Evolutionary conservation across 345 rosid genomes (phyloP).

Genomic region (Linum tenue): DNA sequence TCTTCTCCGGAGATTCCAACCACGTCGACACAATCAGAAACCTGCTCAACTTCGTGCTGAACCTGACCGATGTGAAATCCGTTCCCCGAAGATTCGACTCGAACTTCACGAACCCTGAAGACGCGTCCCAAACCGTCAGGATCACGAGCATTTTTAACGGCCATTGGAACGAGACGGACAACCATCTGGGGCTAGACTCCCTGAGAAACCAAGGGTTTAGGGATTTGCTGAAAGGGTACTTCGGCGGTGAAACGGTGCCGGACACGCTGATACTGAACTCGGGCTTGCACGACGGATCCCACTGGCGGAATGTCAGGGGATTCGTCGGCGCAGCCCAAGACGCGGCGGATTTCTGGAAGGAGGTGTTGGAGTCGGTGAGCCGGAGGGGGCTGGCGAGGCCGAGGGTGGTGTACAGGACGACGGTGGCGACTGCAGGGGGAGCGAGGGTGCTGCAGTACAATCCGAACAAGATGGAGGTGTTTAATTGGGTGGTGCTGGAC

Average conservation of each 20-base stretch:
- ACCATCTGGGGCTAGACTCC: slow-evolving; percentile 81
- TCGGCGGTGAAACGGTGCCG: slow-evolving; percentile 55
- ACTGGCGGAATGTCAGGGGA: slow-evolving; percentile 41
- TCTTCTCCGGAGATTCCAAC: slow-evolving; percentile 97
- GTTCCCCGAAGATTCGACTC: slow-evolving; percentile 83
- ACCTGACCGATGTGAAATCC: slow-evolving; percentile 44
- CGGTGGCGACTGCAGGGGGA: slow-evolving; percentile 78
- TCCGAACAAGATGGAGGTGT: slow-evolving; percentile 84
- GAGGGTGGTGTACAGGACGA: slow-evolving; percentile 53
- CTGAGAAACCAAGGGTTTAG: slow-evolving; percentile 49
- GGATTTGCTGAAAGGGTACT: slow-evolving; percentile 55
- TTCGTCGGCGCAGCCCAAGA: slow-evolving; percentile 50
- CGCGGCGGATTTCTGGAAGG: slow-evolving; percentile 71
- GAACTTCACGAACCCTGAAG: slow-evolving; percentile 60
- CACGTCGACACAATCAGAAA: slow-evolving; percentile 87
- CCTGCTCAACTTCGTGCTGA: slow-evolving; percentile 69
- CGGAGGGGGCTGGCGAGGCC: slow-evolving; percentile 56
- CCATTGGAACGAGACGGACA: slow-evolving; percentile 72
- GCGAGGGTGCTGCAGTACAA: slow-evolving; percentile 62
- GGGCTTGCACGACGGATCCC: slow-evolving; percentile 80
- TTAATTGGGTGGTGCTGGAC: slow-evolving; percentile 61
- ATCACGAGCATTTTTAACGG: slow-evolving; percentile 95
- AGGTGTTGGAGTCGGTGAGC: slow-evolving; percentile 47
- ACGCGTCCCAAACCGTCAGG: slow-evolving; percentile 54
- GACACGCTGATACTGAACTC: slow-evolving; percentile 80